phyloP scores from a whole-genome alignment of 768 basidiomycete genomes.

The Rhodosporidiobolus sp. region DNA sequence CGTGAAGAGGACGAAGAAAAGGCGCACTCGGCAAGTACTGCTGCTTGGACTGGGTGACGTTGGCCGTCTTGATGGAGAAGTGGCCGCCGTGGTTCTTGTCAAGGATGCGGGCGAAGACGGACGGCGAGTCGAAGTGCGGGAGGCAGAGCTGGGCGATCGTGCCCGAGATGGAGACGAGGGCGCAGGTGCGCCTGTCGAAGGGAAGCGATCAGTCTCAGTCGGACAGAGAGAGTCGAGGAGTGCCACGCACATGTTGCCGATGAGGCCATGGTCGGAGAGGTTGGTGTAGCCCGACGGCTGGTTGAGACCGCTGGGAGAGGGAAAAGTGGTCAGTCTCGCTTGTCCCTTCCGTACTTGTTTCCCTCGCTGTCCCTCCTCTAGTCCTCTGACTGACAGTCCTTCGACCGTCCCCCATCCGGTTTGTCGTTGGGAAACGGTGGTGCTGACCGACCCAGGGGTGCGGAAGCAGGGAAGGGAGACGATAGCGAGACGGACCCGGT shows the following conservation, averaged over 20 bases:
- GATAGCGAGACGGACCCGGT: not conserved
- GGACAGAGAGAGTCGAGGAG: too few relatives aligned
- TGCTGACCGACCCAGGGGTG: too few relatives aligned
- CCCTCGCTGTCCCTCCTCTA: too few relatives aligned
- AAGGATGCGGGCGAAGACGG: constrained; percentile 41
- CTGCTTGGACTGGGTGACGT: constrained; percentile 38
- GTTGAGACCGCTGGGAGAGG: not conserved
- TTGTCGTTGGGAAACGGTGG: too few relatives aligned
- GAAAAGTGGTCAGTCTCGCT: not conserved
- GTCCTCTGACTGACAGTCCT: too few relatives aligned
- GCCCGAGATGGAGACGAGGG: constrained; percentile 36
- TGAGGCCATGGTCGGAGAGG: constrained; percentile 25
- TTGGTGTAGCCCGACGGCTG: constrained; percentile 12
- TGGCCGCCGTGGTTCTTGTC: constrained; percentile 45
- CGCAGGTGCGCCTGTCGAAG: constrained; percentile 14
- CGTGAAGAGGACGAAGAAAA: not conserved
- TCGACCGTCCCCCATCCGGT: too few relatives aligned
- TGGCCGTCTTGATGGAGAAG: constrained; percentile 36
- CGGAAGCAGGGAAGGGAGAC: not conserved
- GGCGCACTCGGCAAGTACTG: constrained; percentile 32
- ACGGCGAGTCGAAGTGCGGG: constrained; percentile 40
- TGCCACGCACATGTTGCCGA: constrained; percentile 36
- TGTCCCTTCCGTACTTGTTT: too few relatives aligned
- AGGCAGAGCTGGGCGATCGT: constrained; percentile 36
- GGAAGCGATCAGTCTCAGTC: not conserved